These are phyloP conservation scores for Chaetothyriales sp. DNA, from an alignment of 2,329 filamentous ascomycete genomes.

Conservation along the genomic window DNA sequence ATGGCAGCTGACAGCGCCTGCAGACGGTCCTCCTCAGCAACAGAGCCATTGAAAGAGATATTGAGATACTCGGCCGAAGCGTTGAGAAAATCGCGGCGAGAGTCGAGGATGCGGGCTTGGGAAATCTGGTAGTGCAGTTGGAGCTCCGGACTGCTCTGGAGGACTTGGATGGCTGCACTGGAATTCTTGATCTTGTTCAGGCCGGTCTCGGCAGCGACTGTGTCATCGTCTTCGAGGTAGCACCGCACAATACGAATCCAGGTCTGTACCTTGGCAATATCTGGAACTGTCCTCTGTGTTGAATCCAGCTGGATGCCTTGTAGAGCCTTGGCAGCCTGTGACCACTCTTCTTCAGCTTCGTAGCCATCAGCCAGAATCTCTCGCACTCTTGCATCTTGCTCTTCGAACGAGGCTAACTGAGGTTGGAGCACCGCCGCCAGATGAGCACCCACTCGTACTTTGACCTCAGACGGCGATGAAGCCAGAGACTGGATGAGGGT, in stretches of 20 bases:
- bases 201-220: constrained; percentile 68
- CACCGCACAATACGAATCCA: constrained; percentile 93
- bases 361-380: constrained; percentile 72
- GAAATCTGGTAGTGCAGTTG: constrained; percentile 78
- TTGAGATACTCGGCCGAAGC: constrained; percentile 80
- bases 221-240: constrained; percentile 88
- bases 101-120: constrained; percentile 85
- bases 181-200: constrained; percentile 93
- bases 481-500: constrained; percentile 52
- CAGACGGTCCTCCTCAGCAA: constrained; percentile 78
- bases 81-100: constrained; percentile 75
- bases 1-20: constrained; percentile 76
- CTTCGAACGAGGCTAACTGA: constrained; percentile 62
- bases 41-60: constrained; percentile 60
- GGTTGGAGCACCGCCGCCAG: constrained; percentile 55
- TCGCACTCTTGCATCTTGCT: constrained; percentile 68
- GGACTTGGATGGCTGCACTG: constrained; percentile 53
- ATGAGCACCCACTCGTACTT: constrained; percentile 62
- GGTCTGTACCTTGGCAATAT: constrained; percentile 66
- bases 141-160: constrained; percentile 50
- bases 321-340: constrained; percentile 61
- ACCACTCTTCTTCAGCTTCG: constrained; percentile 69
- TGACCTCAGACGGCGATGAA: constrained; percentile 44
- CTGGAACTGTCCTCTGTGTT: constrained; percentile 69
- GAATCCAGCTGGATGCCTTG: constrained; percentile 78